Evolutionary conservation across 345 rosid species (phyloP).

Genomic region (Camelina hispida): DNA sequence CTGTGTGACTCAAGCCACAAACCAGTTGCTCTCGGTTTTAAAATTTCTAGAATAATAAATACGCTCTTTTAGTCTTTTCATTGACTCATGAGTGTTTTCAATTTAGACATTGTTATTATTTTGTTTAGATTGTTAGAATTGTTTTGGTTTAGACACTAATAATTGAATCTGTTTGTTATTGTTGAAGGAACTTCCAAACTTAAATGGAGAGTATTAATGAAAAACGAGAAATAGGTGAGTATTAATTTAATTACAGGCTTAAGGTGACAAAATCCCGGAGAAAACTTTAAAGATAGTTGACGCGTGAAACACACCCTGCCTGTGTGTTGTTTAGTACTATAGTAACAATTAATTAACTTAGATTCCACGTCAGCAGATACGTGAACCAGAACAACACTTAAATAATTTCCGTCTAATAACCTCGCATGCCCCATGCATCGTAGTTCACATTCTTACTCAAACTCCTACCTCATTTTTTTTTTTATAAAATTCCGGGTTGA

Average conservation of each 20-base stretch:
- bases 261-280: constrained; percentile 38
- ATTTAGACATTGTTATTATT: no score
- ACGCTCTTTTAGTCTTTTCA: no score
- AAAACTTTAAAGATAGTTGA: constrained; percentile 39
- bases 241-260: neutral
- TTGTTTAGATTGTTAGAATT: no score
- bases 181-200: no score
- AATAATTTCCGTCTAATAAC: constrained; percentile 16
- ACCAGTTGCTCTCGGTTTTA: neutral
- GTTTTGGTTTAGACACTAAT: no score
- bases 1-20: constrained; percentile 4
- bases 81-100: no score
- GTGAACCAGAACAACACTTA: constrained; percentile 41
- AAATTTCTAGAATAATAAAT: no score
- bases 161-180: no score
- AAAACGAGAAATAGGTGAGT: constrained; percentile 32
- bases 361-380: constrained; percentile 41
- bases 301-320: constrained; percentile 43
- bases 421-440: constrained; percentile 43
- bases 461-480: constrained; percentile 19
- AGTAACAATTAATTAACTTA: constrained; percentile 3
- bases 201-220: no score
- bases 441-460: constrained; percentile 41
- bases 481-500: neutral
- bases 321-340: neutral